phyloP scores from a whole-genome alignment of 805 yeast genomes.

The Candida nitratophila region DNA sequence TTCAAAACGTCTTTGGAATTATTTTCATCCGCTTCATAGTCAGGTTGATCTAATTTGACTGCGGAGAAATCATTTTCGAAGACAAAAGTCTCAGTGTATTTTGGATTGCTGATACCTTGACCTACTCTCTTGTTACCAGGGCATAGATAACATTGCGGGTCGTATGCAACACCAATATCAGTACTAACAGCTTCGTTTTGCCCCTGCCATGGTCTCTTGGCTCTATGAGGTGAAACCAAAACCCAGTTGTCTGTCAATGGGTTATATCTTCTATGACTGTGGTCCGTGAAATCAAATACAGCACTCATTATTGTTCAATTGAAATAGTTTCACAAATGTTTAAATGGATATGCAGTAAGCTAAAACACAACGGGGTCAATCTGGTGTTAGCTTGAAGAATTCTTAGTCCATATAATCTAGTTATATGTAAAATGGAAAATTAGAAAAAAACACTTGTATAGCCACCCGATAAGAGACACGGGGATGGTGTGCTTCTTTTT shows the following conservation, averaged over 20 bases:
- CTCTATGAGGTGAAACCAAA: slow-evolving; percentile 68
- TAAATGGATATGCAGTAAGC: no score
- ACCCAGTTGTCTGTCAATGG: slow-evolving; percentile 66
- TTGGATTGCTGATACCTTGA: slow-evolving; percentile 51
- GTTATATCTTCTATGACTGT: slow-evolving; percentile 63
- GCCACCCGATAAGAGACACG: no score
- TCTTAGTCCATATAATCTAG: no score
- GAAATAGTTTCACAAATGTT: no score
- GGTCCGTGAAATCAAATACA: slow-evolving; percentile 42
- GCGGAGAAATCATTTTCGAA: slow-evolving; percentile 70
- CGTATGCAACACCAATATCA: slow-evolving; percentile 44
- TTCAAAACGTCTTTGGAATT: slow-evolving; percentile 22
- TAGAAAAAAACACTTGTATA: no score
- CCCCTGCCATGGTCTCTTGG: slow-evolving; percentile 79
- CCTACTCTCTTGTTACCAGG: slow-evolving; percentile 60
- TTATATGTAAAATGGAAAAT: no score
- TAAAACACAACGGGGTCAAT: no score
- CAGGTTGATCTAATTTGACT: slow-evolving; percentile 52
- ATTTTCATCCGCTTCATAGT: slow-evolving; percentile 15
- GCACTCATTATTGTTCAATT: slow-evolving; percentile 3
- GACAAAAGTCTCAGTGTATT: slow-evolving; percentile 48
- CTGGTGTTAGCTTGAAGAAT: no score
- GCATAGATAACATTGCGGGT: slow-evolving; percentile 62
- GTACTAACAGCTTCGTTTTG: slow-evolving; percentile 47
- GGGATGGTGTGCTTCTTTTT: no score